These are phyloP conservation scores for Penicillium subrubescens DNA, from an alignment of 495 filamentous ascomycete species.

Conservation along the genomic window DNA sequence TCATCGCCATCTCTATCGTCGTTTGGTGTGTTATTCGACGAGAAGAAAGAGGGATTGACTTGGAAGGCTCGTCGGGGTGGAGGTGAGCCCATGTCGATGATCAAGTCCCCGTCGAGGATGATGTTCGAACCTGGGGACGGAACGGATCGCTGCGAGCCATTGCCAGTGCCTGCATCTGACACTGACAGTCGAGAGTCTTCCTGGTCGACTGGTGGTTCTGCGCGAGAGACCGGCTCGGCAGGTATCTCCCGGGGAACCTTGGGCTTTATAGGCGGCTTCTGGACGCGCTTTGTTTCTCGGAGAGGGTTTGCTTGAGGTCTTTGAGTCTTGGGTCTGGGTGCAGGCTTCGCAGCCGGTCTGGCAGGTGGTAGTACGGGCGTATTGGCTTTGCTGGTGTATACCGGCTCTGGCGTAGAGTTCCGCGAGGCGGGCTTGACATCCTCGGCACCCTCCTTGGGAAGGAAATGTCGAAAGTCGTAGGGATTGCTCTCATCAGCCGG, in stretches of 20 bases:
- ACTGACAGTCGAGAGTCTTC: slow-evolving; percentile 29
- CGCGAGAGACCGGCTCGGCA: slow-evolving; percentile 18
- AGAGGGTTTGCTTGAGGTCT: slow-evolving; percentile 41
- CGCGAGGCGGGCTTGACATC: slow-evolving; percentile 39
- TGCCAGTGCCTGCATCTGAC: slow-evolving; percentile 39
- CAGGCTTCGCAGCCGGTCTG: slow-evolving; percentile 34
- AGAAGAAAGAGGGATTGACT: slow-evolving; percentile 48
- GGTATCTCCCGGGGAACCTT: slow-evolving; percentile 13
- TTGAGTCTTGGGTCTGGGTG: slow-evolving; percentile 36
- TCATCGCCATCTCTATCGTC: slow-evolving; percentile 34
- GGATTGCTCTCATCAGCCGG: slow-evolving; percentile 56
- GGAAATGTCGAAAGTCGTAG: slow-evolving; percentile 62
- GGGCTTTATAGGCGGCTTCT: slow-evolving; percentile 21
- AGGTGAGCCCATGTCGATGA: slow-evolving; percentile 55
- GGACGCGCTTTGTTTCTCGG: slow-evolving; percentile 32
- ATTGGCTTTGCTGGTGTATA: slow-evolving; percentile 35
- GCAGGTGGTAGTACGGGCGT: slow-evolving; percentile 34
- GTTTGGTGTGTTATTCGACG: slow-evolving; percentile 41
- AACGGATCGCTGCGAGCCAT: slow-evolving; percentile 36
- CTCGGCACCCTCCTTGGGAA: slow-evolving; percentile 42
- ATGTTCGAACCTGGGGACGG: slow-evolving; percentile 48
- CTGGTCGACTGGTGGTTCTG: slow-evolving; percentile 20
- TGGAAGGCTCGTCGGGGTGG: slow-evolving; percentile 39
- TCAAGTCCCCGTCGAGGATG: slow-evolving; percentile 50
- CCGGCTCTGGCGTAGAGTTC: slow-evolving; percentile 43